A percentile compares a stretch with the other conserved stretches of the same genome.
Conservation (phyloP, 2,329 filamentous ascomycete species). For the Aspergillus uvarum region DNA sequence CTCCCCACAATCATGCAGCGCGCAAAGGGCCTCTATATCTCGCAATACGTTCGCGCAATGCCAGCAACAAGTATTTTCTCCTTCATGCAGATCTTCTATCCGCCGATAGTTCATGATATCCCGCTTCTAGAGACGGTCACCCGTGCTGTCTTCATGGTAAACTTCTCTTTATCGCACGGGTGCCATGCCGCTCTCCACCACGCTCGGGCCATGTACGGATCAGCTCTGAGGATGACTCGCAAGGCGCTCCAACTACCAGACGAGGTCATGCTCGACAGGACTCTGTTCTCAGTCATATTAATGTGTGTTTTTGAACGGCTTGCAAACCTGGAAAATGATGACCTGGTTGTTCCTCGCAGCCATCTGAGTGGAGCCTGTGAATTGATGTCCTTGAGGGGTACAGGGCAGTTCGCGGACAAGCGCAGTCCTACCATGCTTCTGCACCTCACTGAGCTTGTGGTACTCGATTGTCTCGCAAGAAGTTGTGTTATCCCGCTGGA, state of each 20-base stretch:
- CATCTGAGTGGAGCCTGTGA: constrained; percentile 2
- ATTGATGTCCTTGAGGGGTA: constrained; percentile 4
- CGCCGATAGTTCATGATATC: not conserved
- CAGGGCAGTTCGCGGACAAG: not conserved
- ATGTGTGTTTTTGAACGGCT: constrained; percentile 7
- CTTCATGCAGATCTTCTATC: constrained; percentile 6
- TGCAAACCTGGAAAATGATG: not conserved
- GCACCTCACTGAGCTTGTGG: constrained; percentile 2
- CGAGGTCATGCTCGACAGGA: constrained; percentile 1
- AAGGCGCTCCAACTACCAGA: constrained; percentile 2
- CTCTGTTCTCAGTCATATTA: constrained; percentile 1
- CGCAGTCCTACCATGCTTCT: not conserved
- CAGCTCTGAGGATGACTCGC: constrained; percentile 1
- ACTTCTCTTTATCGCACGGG: constrained; percentile 1
- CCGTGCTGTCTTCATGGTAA: not conserved
- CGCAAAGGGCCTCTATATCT: constrained; percentile 3
- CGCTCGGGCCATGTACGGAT: constrained; percentile 3
- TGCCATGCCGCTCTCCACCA: not conserved
- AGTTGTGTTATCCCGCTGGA: not conserved
- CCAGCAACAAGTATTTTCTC: not conserved
- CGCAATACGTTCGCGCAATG: constrained; percentile 1
- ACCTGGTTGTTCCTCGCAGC: not conserved
- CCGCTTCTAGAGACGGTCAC: constrained; percentile 1
- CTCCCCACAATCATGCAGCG: constrained; percentile 1
- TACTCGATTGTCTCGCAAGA: constrained; percentile 6